Evolutionary conservation across 2,329 filamentous ascomycete species (phyloP), one percentile per base, ranked within the genome.

Genomic region (Aureobasidium vineae): DNA sequence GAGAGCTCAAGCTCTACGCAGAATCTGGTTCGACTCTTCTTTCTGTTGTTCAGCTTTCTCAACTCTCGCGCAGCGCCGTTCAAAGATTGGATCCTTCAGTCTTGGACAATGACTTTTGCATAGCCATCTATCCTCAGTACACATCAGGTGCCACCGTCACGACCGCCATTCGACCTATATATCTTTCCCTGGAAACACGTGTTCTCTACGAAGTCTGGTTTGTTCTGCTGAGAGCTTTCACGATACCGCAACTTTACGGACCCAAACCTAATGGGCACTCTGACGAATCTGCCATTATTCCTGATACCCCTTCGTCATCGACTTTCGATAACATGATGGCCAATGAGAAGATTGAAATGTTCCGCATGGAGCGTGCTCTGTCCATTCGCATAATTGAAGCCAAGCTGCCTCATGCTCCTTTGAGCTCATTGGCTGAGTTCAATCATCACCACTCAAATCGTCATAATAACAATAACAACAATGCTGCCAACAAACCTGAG

Each of bases 141-240:
- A 88, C 91, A 0, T 84, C 90, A 11, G 87, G 86, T 23, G 85
- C 91, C 1, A 89, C 86, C 2, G 85, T 89, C 21, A 73, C 68
- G 28, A 89, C 90, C 7, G 85, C 94, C 33, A 88, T 92, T 67
- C 87, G 91, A n/a, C 94, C 95, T 0, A 88, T 98, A 41, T 97
- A 96, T 75, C 82, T 99, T 40, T 90, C 91, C 3, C 79, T 97
- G 52, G 94, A 98, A 71, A 93, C 87, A 31, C 86, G 93, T 49
- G 87, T 96, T 7, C 82, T 96, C n/a, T 97, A 96, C 72, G 95
- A 99, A 75, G 95, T 97, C 15, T 99, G 95, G 95, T 94, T 96
- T 73, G 93, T 97, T 7, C 81, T 99, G 11, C 78, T 99, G 36
- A 87, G 94, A 69, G 92, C 94, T 0, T 97, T 97, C 76, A 92